Base-by-base conservation (phyloP, 352 stramenopile species). In the Phytophthora kernoviae region DNA sequence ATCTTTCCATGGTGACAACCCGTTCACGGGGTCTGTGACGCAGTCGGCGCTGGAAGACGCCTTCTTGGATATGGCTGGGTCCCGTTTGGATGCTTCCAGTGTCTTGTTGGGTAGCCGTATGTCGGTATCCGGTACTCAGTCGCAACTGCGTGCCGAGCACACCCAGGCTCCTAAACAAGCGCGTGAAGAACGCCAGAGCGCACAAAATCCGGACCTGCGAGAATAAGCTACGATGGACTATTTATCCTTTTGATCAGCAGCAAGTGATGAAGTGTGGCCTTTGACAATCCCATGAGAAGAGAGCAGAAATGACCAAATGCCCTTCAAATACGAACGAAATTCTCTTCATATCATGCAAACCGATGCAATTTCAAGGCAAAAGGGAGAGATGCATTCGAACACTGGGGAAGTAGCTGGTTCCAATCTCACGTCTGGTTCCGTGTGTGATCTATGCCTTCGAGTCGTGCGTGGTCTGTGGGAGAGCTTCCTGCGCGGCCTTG, bases 1-100 rank as follows among this genome's bases (percentile, higher is more conserved):
- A 15, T 88, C 76, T 0, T 83, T 88, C 50, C 77, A 82, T 27
- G 76, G 68, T 5, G 75, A 87, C 27, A 81, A 81, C 22, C 76
- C 77, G 5, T 91, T 93, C 50, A 67, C 68, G 14, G 77, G 62
- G 17, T 95, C 84, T 7, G 53, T 95, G 15, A 95, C 83, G 1
- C 86, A 93, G 50, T 95, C 86, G 4, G 84, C 84, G 11, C 68
- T 95, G 20, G 86, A 91, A 70, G 86, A 95, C 9, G 86, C 86
- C 9, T 93, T 95, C 44, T 64, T 95, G 22, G 86, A 95, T 44
- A 90, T 95, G 80, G 84, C 86, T 2, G 84, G 84, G 17, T 94
- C 84, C 0, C 79, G 81, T 2, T 63, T 94, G 32, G 84, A 94
- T 34, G 66, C 80, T 33, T 91, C 84, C 11, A 91, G 79, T 60